Base-by-base conservation (phyloP, 768 basidiomycete species). In the Tubosaeta sp. region DNA sequence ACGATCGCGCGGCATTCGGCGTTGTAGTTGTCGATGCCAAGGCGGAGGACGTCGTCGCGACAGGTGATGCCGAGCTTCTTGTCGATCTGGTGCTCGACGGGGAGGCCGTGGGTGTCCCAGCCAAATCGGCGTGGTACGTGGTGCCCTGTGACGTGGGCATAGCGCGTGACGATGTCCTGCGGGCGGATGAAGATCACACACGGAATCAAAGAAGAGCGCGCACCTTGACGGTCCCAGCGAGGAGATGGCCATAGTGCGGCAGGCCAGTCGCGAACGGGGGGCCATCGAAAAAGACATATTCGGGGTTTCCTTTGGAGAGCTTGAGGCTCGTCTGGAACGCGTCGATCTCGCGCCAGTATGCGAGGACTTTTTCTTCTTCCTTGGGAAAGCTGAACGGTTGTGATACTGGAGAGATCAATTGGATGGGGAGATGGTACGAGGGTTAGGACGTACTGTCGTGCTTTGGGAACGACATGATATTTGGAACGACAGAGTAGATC, bases 11-110 rank as follows among this genome's bases (percentile, higher is more conserved):
- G 83, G 65, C 96, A 99, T 68, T 97, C 94, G 6, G 82, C 92
- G 69, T 99, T 99, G 79, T 99, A 99, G 61, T 87, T 89, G 72
- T 87, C 91, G 70, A 99, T 95, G 13, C 96, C 96, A 86, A 99
- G 87, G 29, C 77, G 79, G 72, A 98, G 77, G 38, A 99, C 96
- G 66, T 99, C 96, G 41, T 83, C 90, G 66, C 89, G 90, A 22
- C 92, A 84, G 29, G 87, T 94, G 75, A 98, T 96, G 35, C 83
- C 83, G 41, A 98, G 78, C 61, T 81, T 86, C 76, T 97, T 98
- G 79, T 99, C 96, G 74, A 99, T 99, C 75, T 96, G 92, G 74
- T 97, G 94, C 70, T 99, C 96, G 64, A 99, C 94, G 31, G 95
- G 96, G 24, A 99, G 82, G 46, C 95, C 95, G 72, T 99, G 95